These are phyloP conservation scores for Penicillium fuscoglaucum DNA, from an alignment of 2,329 filamentous ascomycete species.

Conservation along the genomic window DNA sequence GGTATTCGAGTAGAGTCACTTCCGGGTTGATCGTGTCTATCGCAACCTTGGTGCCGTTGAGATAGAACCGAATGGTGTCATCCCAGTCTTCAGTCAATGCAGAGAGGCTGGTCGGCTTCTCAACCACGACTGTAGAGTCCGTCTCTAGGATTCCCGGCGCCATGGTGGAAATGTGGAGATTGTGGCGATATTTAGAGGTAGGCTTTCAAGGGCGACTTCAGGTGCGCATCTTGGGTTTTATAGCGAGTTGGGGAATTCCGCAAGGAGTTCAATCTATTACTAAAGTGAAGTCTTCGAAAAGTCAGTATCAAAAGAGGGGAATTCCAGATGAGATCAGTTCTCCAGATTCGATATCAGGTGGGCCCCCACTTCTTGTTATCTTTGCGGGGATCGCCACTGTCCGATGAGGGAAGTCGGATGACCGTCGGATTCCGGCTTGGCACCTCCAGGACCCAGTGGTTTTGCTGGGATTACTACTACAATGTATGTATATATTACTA, in stretches of 20 bases:
- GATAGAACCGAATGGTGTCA: slow-evolving; percentile 85
- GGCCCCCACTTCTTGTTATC: slow-evolving; percentile 15
- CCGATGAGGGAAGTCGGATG: slow-evolving; percentile 26
- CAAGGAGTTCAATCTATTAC: slow-evolving; percentile 19
- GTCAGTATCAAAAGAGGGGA: slow-evolving; percentile 3
- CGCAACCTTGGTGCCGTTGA: slow-evolving; percentile 88
- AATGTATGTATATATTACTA: not conserved
- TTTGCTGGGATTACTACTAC: slow-evolving; percentile 5
- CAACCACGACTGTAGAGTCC: slow-evolving; percentile 46
- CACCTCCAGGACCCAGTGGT: not conserved
- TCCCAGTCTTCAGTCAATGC: slow-evolving; percentile 75
- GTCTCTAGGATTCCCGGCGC: slow-evolving; percentile 57
- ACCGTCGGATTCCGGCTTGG: slow-evolving; percentile 5
- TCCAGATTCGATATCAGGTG: slow-evolving; percentile 14
- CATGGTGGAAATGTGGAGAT: slow-evolving; percentile 44
- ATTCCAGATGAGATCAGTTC: slow-evolving; percentile 10
- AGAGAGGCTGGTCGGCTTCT: slow-evolving; percentile 52
- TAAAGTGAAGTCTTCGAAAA: not conserved
- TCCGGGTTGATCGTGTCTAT: slow-evolving; percentile 89
- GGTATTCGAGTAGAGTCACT: slow-evolving; percentile 86
- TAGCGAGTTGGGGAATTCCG: not conserved
- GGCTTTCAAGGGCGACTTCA: slow-evolving; percentile 1
- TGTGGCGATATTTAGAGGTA: not conserved
- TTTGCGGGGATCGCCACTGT: slow-evolving; percentile 42
- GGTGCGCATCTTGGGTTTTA: slow-evolving; percentile 11